Base-by-base conservation (phyloP, 352 stramenopile species). In the Globisporangium cylindrosporum region DNA sequence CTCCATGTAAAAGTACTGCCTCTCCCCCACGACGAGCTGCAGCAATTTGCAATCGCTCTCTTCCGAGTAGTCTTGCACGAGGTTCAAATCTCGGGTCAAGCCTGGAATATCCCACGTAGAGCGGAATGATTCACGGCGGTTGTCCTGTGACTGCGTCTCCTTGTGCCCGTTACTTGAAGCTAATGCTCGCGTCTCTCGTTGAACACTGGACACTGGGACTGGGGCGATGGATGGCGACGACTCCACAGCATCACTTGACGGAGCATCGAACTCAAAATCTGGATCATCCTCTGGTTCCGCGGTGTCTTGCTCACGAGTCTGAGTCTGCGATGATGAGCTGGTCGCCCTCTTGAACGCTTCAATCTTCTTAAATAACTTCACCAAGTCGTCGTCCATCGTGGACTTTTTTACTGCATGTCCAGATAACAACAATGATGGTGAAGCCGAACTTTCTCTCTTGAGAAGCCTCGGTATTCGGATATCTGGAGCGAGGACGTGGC, bases 1-100 rank as follows among this genome's bases (percentile, higher is more conserved):
- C 58, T 92, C 81, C 24, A 93, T 62, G 63, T 92, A 93, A 29
- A 93, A 93, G 34, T 93, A 93, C 62, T 93, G 86, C 6, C 86
- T 81, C 62, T 92, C 77, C 1, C 86, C 86, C 34, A 78, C 76
- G 3, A 93, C 53, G 24, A 90, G 80, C 10, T 66, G 77, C 24
- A 93, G 71, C 41, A 93, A n/a, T 43, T 77, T 76, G 55, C 81
- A 90, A 9, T 91, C 67, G 12, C 73, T 90, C 68, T 93, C 86
- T 9, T 78, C 73, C 3, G 78, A 81, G 74, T 92, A 93, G 63
- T 91, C 86, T 48, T 92, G 86, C 57, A 93, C 86, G 71, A 92
- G 72, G 63, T 93, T 93, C 53, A 93, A 70, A 36, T 93, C 86
- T 12, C 80, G 80, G 1, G 74, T 70, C 18, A 89, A 54, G 1